These are phyloP conservation scores for Rhododendron molle DNA, from an alignment of 148 eudicot genomes.

Conservation along the genomic window DNA sequence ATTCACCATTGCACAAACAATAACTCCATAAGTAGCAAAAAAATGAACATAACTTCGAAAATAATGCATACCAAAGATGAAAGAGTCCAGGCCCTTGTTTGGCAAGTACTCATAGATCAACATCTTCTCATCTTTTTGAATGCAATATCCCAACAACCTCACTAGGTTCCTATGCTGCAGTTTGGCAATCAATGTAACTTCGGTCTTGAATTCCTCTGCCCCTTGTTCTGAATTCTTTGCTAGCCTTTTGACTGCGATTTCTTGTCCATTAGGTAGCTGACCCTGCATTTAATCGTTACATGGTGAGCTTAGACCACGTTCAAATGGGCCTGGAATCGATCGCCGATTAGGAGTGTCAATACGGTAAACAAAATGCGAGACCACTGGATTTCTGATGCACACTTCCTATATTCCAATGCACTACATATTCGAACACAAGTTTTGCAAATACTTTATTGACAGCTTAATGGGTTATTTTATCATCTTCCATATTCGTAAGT, in stretches of 20 bases:
- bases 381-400: not conserved
- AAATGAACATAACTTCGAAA: not conserved
- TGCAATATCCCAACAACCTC: not conserved
- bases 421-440: not conserved
- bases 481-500: not conserved
- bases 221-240: conserved; percentile 53
- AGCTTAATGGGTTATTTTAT: not conserved
- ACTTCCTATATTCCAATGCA: not conserved
- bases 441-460: not conserved
- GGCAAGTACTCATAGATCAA: conserved; percentile 48
- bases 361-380: not conserved
- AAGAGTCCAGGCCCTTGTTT: conserved; percentile 51
- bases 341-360: not conserved
- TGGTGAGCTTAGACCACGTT: not conserved
- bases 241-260: conserved; percentile 55
- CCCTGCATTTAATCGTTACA: conserved; percentile 22
- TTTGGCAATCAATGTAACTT: not conserved
- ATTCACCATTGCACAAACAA: not conserved
- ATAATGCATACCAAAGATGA: conserved; percentile 41
- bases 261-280: conserved; percentile 25
- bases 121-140: not conserved
- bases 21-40: not conserved
- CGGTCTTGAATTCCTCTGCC: conserved; percentile 47
- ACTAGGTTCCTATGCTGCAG: not conserved
- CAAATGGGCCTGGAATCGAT: not conserved